Evolutionary conservation across 257 asterid genomes (phyloP).

Genomic region (Mitragyna speciosa): DNA sequence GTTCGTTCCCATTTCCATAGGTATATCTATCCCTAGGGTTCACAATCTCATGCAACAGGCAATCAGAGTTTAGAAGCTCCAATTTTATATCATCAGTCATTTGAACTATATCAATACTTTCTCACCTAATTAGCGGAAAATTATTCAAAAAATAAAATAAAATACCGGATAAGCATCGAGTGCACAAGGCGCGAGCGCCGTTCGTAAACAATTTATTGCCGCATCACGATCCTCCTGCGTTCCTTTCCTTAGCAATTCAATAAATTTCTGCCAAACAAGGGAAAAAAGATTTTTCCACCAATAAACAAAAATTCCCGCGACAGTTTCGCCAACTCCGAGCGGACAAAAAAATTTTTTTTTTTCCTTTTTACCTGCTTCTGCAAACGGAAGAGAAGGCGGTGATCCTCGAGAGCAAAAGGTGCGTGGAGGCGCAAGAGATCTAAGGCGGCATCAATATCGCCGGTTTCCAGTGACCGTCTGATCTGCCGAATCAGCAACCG

Average conservation of each 20-base stretch:
- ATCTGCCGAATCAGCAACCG: constrained; percentile 80
- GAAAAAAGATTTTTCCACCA: not conserved
- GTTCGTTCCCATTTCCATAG: too few species aligned
- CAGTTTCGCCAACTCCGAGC: not conserved
- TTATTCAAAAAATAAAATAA: constrained; percentile 1
- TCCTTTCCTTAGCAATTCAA: constrained; percentile 88
- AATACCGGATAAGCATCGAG: constrained; percentile 92
- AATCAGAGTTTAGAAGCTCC: not conserved
- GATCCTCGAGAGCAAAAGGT: constrained; percentile 75
- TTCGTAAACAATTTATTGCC: constrained; percentile 71
- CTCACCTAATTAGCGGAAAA: constrained; percentile 5
- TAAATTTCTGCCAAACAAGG: constrained; percentile 83
- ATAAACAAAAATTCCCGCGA: not conserved
- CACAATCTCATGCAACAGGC: not conserved
- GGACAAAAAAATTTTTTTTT: not conserved
- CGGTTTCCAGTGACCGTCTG: constrained; percentile 71
- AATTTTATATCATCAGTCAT: not conserved
- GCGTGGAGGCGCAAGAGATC: constrained; percentile 65
- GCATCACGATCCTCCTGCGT: constrained; percentile 73
- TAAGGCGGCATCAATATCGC: constrained; percentile 75
- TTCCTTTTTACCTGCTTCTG: constrained; percentile 70
- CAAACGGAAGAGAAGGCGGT: constrained; percentile 86
- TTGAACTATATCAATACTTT: not conserved
- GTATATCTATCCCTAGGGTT: not conserved
- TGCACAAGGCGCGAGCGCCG: constrained; percentile 92